Percentiles rank a stretch among this genome's conserved stretches.
phyloP scores from a whole-genome alignment of 768 basidiomycete species.

The Macrocybe gigantea region DNA sequence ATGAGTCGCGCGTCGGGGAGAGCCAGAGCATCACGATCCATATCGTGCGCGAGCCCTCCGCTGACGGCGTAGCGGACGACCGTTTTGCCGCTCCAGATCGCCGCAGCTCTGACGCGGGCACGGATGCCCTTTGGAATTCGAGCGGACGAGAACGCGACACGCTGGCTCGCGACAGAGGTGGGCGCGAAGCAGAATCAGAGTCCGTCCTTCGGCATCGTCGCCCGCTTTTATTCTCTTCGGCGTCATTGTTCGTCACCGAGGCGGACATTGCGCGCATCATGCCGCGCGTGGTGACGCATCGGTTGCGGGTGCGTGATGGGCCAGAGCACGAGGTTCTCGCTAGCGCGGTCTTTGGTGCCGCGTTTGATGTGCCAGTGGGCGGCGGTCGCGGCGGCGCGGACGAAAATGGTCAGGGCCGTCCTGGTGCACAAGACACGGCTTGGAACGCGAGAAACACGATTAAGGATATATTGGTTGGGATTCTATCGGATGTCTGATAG shows the following conservation, averaged over 20 bases:
- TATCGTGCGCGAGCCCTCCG: slow-evolving; percentile 8
- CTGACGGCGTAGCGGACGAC: not conserved
- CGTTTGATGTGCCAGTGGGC: slow-evolving; percentile 25
- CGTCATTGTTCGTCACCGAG: slow-evolving; percentile 57
- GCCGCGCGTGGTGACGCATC: slow-evolving; percentile 70
- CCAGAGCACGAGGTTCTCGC: slow-evolving; percentile 67
- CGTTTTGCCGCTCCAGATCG: not conserved
- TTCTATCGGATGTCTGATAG: slow-evolving; percentile 42
- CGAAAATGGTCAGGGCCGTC: not conserved
- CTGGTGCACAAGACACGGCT: slow-evolving; percentile 1
- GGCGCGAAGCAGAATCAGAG: no score
- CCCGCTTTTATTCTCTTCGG: slow-evolving; percentile 13
- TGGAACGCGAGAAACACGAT: slow-evolving; percentile 36
- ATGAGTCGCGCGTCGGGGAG: not conserved
- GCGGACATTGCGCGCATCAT: slow-evolving; percentile 71
- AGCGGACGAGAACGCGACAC: not conserved
- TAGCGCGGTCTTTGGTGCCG: slow-evolving; percentile 55
- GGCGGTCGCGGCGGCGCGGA: not conserved
- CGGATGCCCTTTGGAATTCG: not conserved
- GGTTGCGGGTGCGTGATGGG: slow-evolving; percentile 62
- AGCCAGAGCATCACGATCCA: slow-evolving; percentile 10
- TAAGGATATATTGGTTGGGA: slow-evolving; percentile 59
- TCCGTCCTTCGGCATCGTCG: not conserved
- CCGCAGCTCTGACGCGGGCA: no score
- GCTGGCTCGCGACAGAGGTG: not conserved